Evolutionary conservation across 495 filamentous ascomycete genomes (phyloP).

Genomic region (Hypoxylon lienhwacheense): DNA sequence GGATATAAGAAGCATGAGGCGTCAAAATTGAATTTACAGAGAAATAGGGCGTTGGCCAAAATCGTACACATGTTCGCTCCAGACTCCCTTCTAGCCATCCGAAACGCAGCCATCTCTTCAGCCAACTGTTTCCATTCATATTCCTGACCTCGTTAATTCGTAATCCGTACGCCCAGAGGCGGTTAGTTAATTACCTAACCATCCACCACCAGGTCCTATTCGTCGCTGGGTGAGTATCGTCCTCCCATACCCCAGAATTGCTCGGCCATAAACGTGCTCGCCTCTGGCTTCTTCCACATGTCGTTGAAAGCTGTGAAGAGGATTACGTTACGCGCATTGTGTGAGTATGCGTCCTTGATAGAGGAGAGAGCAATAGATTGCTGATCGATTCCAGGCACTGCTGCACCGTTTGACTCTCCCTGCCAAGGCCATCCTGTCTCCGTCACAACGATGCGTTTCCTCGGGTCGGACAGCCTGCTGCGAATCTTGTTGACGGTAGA

Average conservation of each 20-base stretch:
- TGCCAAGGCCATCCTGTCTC: conserved; percentile 84
- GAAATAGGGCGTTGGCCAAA: conserved; percentile 33
- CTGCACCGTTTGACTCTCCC: conserved; percentile 63
- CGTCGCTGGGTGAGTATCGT: conserved; percentile 33
- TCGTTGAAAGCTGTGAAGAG: conserved; percentile 79
- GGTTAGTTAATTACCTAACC: background rate
- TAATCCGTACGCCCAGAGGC: background rate
- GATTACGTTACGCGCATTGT: conserved; percentile 54
- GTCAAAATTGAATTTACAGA: conserved; percentile 18
- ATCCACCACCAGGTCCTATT: conserved; percentile 7
- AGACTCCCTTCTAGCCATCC: conserved; percentile 6
- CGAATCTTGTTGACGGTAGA: conserved; percentile 52
- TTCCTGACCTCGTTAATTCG: conserved; percentile 29
- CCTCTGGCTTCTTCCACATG: conserved; percentile 72
- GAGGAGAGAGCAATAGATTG: conserved; percentile 66
- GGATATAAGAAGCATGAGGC: background rate
- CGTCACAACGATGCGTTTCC: conserved; percentile 52
- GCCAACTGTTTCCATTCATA: conserved; percentile 28
- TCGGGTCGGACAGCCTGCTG: conserved; percentile 38
- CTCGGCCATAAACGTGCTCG: conserved; percentile 66
- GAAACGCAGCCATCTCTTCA: conserved; percentile 14
- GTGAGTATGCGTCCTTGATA: conserved; percentile 57
- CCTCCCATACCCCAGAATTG: conserved; percentile 69
- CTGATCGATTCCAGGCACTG: conserved; percentile 63
- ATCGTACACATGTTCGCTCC: conserved; percentile 31